phyloP scores from a whole-genome alignment of 495 filamentous ascomycete genomes.

The Penicillium desertorum region DNA sequence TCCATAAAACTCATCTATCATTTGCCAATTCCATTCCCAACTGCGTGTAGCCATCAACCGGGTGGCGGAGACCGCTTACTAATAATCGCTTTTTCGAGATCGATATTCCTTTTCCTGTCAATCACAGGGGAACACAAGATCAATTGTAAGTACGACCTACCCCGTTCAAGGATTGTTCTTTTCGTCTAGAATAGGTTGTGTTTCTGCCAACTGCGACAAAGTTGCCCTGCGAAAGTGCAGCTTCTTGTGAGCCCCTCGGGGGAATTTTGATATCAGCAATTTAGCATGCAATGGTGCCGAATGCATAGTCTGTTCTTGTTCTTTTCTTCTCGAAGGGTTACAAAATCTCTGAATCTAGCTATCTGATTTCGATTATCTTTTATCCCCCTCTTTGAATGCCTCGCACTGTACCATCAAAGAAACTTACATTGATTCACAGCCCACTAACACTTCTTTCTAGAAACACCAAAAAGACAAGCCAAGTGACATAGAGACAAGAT shows the following conservation, averaged over 20 bases:
- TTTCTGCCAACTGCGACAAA: background rate
- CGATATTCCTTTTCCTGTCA: conserved; percentile 2
- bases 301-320: background rate
- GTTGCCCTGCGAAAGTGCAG: background rate
- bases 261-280: conserved; percentile 4
- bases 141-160: conserved; percentile 4
- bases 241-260: background rate
- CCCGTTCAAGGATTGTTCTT: background rate
- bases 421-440: background rate
- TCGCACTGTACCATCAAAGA: background rate
- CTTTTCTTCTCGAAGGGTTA: background rate
- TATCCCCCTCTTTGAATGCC: background rate
- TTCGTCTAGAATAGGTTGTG: background rate
- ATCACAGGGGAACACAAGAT: background rate
- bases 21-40: conserved; percentile 1
- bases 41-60: background rate
- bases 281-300: background rate
- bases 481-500: conserved; percentile 20
- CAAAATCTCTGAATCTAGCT: background rate
- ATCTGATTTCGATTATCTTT: background rate
- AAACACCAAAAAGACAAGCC: background rate
- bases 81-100: background rate
- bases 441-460: background rate
- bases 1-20: background rate
- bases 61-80: conserved; percentile 7